phyloP scores from a whole-genome alignment of 768 basidiomycete genomes.

The Russula virescens region DNA sequence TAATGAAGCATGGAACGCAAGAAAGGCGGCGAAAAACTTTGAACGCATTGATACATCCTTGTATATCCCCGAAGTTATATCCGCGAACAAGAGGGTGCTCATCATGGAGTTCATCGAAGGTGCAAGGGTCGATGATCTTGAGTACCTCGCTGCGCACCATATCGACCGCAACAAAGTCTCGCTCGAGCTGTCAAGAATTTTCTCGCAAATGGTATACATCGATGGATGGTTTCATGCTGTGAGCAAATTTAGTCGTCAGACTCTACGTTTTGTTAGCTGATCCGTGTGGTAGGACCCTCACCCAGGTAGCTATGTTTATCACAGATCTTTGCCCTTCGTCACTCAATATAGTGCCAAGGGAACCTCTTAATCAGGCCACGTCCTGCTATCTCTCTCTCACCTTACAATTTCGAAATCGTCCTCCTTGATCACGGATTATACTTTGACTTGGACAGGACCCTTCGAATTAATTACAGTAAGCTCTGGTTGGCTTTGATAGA shows the following conservation, averaged over 20 bases:
- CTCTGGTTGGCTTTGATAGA: conserved; percentile 89
- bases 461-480: conserved; percentile 80
- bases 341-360: conserved; percentile 38
- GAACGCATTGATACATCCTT: conserved; percentile 63
- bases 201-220: conserved; percentile 91
- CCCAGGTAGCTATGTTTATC: conserved; percentile 44
- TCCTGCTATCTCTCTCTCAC: conserved; percentile 54
- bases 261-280: background rate
- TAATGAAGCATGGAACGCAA: conserved; percentile 84
- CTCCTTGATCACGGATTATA: conserved; percentile 92
- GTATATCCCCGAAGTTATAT: conserved; percentile 81
- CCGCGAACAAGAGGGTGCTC: conserved; percentile 76
- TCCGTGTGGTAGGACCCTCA: conserved; percentile 67
- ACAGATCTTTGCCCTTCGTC: background rate
- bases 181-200: conserved; percentile 84
- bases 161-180: conserved; percentile 95
- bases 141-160: conserved; percentile 69
- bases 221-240: conserved; percentile 89
- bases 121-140: conserved; percentile 80
- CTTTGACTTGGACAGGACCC: conserved; percentile 76
- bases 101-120: conserved; percentile 95
- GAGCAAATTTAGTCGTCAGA: conserved; percentile 28
- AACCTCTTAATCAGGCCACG: conserved; percentile 88
- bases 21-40: conserved; percentile 67
- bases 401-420: conserved; percentile 94